A percentile compares a stretch with the other conserved stretches of the same genome.
These are phyloP conservation scores for Piper longum DNA, from an alignment of 164 flowering plant species.

Conservation along the genomic window DNA sequence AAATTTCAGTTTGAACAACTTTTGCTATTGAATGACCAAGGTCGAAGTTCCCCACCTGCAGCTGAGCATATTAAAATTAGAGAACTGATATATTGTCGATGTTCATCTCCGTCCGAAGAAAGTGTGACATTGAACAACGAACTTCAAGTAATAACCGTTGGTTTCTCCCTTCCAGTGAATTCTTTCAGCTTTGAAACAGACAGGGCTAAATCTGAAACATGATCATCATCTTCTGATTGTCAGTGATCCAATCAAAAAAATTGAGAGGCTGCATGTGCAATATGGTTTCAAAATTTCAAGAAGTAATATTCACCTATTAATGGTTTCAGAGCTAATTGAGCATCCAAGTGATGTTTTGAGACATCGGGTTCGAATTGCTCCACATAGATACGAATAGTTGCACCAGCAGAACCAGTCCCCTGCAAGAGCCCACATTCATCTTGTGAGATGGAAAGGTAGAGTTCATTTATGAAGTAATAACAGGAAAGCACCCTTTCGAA, in stretches of 20 bases:
- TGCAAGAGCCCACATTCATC: slow-evolving; percentile 9
- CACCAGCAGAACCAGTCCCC: slow-evolving; percentile 99
- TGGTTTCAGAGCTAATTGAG: slow-evolving; percentile 81
- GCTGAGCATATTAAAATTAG: too few relatives aligned
- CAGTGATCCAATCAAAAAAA: too few relatives aligned
- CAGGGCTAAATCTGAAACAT: slow-evolving; percentile 63
- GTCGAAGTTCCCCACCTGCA: too few relatives aligned
- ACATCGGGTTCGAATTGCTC: slow-evolving; percentile 88
- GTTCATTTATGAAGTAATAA: background rate
- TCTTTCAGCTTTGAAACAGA: slow-evolving; percentile 82
- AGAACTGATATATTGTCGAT: too few relatives aligned
- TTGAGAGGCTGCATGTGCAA: too few relatives aligned
- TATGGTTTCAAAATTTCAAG: background rate
- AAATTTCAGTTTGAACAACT: too few relatives aligned
- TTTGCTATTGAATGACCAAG: too few relatives aligned
- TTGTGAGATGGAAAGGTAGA: background rate
- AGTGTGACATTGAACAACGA: too few relatives aligned
- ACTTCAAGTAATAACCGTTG: slow-evolving; percentile 86
- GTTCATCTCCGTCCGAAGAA: too few relatives aligned
- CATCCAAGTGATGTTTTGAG: slow-evolving; percentile 75
- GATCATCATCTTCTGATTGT: background rate
- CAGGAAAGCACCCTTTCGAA: background rate
- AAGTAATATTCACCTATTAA: slow-evolving; percentile 40
- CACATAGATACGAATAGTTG: slow-evolving; percentile 77
- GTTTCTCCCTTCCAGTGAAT: slow-evolving; percentile 91